These are phyloP conservation scores for Jamesozyma piceae DNA, from an alignment of 805 yeast genomes.

Conservation along the genomic window DNA sequence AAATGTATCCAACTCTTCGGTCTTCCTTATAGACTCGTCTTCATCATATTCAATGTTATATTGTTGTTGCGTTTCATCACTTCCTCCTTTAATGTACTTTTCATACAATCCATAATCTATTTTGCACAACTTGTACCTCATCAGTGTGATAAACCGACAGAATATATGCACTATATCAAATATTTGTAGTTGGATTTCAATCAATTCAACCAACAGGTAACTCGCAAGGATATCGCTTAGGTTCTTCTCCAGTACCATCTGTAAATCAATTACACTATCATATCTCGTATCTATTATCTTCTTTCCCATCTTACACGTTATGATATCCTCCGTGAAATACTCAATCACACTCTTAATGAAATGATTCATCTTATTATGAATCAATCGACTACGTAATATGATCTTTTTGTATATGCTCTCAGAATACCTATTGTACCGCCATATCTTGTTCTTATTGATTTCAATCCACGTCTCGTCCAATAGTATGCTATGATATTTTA, in stretches of 20 bases:
- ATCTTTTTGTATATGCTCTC: slow-evolving; percentile 44
- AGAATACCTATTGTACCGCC: slow-evolving; percentile 47
- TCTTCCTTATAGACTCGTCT: slow-evolving; percentile 10
- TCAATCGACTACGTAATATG: slow-evolving; percentile 40
- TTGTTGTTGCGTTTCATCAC: not conserved
- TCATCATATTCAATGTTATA: slow-evolving; percentile 7
- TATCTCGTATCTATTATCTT: slow-evolving; percentile 1
- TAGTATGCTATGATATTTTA: slow-evolving; percentile 53
- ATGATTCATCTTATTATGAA: slow-evolving; percentile 40
- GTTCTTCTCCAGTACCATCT: slow-evolving; percentile 15
- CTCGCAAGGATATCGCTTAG: slow-evolving; percentile 26
- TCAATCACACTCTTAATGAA: slow-evolving; percentile 20
- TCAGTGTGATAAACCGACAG: slow-evolving; percentile 24
- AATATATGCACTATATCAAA: slow-evolving; percentile 26
- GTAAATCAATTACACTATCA: slow-evolving; percentile 13
- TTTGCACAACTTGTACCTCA: slow-evolving; percentile 16
- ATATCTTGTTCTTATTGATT: slow-evolving; percentile 46
- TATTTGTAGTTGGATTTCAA: slow-evolving; percentile 25
- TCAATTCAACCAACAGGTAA: slow-evolving; percentile 17
- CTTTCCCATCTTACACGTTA: slow-evolving; percentile 16
- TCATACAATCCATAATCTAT: slow-evolving; percentile 13
- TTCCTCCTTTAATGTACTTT: slow-evolving; percentile 1
- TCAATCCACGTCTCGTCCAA: slow-evolving; percentile 66
- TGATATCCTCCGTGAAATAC: slow-evolving; percentile 20
- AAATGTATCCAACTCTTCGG: slow-evolving; percentile 10